These are phyloP conservation scores for Ambrosia hybrid DNA, from an alignment of 140 eudicot genomes.

Conservation along the genomic window DNA sequence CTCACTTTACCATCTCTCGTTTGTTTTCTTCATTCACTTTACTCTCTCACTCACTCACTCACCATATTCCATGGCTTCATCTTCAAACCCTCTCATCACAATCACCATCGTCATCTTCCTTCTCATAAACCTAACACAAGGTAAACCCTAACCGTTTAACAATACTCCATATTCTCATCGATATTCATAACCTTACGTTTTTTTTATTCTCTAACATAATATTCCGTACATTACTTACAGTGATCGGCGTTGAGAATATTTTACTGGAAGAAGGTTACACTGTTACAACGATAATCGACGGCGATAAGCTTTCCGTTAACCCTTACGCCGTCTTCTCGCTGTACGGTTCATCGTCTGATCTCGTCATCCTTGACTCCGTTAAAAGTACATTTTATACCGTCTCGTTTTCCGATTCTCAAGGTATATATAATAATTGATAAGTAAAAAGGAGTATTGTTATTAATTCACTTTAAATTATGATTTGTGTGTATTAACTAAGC, in stretches of 20 bases:
- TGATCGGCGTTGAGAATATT: slow-evolving; percentile 19
- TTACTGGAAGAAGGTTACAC: slow-evolving; percentile 74
- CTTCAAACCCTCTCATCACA: neutral
- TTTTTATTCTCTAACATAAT: neutral
- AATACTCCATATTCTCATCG: neutral
- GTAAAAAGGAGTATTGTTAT: neutral
- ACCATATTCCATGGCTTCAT: slow-evolving; percentile 22
- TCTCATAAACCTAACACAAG: slow-evolving; percentile 25
- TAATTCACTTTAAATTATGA: neutral
- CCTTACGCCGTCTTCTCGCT: slow-evolving; percentile 52
- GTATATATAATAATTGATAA: slow-evolving; percentile 24
- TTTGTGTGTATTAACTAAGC: too few relatives aligned
- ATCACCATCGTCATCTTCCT: slow-evolving; percentile 4
- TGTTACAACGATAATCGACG: slow-evolving; percentile 62
- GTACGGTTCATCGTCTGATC: slow-evolving; percentile 43
- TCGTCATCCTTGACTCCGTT: slow-evolving; percentile 60
- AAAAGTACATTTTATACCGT: slow-evolving; percentile 55
- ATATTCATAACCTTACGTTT: neutral
- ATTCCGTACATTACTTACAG: slow-evolving; percentile 18
- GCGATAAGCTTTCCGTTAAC: slow-evolving; percentile 55
- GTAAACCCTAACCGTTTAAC: neutral
- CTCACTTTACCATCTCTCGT: too few relatives aligned
- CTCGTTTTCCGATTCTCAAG: slow-evolving; percentile 47
- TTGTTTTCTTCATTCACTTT: neutral
- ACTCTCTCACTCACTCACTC: neutral